Percentiles rank a stretch among this genome's conserved stretches.
These are phyloP conservation scores for Scedosporium aurantiacum DNA, from an alignment of 2,329 filamentous ascomycete species.

Conservation along the genomic window DNA sequence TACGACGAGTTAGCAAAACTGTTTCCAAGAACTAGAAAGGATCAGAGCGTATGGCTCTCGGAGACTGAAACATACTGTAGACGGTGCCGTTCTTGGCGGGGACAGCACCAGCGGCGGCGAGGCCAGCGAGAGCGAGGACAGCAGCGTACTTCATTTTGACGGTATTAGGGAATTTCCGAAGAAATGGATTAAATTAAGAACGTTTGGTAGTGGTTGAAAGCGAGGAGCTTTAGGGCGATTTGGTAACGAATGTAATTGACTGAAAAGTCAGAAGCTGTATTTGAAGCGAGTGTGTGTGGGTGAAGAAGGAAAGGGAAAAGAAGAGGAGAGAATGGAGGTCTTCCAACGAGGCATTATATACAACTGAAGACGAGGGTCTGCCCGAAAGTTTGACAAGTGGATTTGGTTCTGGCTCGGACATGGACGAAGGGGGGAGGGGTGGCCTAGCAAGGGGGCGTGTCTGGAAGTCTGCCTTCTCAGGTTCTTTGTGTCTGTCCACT, in stretches of 20 bases:
- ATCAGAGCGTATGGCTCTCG: neutral
- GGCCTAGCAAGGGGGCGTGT: neutral
- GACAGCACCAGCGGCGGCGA: conserved; percentile 40
- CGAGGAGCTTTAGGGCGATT: conserved; percentile 15
- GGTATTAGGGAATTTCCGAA: conserved; percentile 31
- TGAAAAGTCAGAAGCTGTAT: conserved; percentile 38
- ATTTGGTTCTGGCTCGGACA: neutral
- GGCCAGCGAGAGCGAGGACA: conserved; percentile 23
- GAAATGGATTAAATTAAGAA: conserved; percentile 20
- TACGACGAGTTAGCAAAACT: conserved; percentile 14
- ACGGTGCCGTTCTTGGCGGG: conserved; percentile 14
- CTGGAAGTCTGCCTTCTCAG: too few species aligned
- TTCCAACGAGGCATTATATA: conserved; percentile 3
- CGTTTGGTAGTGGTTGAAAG: conserved; percentile 18
- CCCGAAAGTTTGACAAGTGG: neutral
- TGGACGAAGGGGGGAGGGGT: neutral
- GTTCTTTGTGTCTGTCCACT: too few species aligned
- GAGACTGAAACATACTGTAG: conserved; percentile 3
- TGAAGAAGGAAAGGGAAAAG: conserved; percentile 21
- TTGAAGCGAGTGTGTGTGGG: conserved; percentile 36
- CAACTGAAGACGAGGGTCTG: neutral
- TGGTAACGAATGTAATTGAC: conserved; percentile 48
- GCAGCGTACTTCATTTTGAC: conserved; percentile 51
- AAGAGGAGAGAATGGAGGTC: conserved; percentile 11
- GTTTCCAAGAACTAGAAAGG: neutral